Percentiles rank a stretch among this genome's conserved stretches.
Evolutionary conservation across 2,329 filamentous ascomycete species (phyloP).

Genomic region (Diaporthe longicolla): DNA sequence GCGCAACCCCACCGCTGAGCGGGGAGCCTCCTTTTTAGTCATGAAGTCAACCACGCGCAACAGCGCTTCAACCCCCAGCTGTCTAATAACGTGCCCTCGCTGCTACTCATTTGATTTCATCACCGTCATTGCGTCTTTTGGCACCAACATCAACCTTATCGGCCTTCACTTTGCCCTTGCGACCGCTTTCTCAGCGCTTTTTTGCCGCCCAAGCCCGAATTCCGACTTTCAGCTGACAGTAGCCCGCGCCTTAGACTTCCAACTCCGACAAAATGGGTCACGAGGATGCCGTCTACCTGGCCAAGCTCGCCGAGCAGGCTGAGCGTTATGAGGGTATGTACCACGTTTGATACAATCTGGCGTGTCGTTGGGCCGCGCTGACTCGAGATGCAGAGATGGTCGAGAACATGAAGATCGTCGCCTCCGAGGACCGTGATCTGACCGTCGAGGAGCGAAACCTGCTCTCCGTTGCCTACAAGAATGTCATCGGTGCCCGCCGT

Average conservation of each 20-base stretch:
- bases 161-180: constrained; percentile 30
- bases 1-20: constrained; percentile 49
- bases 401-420: constrained; percentile 99
- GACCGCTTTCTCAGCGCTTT: constrained; percentile 42
- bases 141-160: constrained; percentile 39
- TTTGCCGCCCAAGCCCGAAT: constrained; percentile 25
- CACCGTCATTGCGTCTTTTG: constrained; percentile 46
- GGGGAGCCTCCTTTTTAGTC: constrained; percentile 49
- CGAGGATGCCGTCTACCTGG: constrained; percentile 99
- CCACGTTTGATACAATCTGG: constrained; percentile 28
- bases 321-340: constrained; percentile 98
- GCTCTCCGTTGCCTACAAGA: constrained; percentile 98
- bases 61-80: constrained; percentile 35
- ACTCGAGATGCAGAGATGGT: constrained; percentile 84
- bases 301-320: constrained; percentile 99
- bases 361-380: constrained; percentile 41
- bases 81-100: constrained; percentile 44
- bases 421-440: constrained; percentile 86
- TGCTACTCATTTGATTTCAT: constrained; percentile 44
- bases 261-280: constrained; percentile 87
- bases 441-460: constrained; percentile 98
- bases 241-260: constrained; percentile 43
- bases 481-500: constrained; percentile 96
- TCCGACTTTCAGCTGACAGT: constrained; percentile 46
- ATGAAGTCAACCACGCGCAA: constrained; percentile 50